Base-by-base conservation (phyloP, 192 early-diverging fungal genomes). In the Lunasporangiospora selenospora region DNA sequence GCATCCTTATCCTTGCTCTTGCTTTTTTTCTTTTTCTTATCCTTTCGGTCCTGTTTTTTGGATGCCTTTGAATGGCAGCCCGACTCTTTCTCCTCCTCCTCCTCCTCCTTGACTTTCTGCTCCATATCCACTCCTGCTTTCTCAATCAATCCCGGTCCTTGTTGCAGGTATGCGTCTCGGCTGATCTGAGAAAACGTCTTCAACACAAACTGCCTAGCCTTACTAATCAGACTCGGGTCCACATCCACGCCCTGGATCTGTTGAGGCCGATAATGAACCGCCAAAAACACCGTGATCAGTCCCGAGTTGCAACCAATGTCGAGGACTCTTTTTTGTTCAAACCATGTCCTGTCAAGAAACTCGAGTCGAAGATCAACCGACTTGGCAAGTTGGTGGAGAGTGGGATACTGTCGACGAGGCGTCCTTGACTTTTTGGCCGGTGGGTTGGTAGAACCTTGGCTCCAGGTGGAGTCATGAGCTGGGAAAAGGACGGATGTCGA, bases 251-350 rank as follows among this genome's bases (percentile, higher is more conserved):
- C 93, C 5, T 83, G 78, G 19, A 91, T 82, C 62, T 56, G 65
- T 3, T 6, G 15, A 2, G 93, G 87, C 3, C 57, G 51, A 32
- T 79, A 82, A 29, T 81, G 60, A 39, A 75, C n/a, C 1, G 88
- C 93, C 67, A 49, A n/a, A 16, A 71, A 48, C n/a, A 83, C 64
- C 3, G 87, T 84, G 8, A 94, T 51, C 21, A 81, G 45, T 9
- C 88, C 93, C 1, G 83, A 63, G 65, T 94, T 92, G 77, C 93
- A 94, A 3, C 93, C 93, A 65, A 94, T 83, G 57, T 94, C 93
- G 11, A 93, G 77, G 6, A 92, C 87, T 18, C 47, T 41, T 38
- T 88, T 87, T 10, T 75, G 73, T 34, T 55, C 52, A 30, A 94
- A 81, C 66, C 77, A 78, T 13, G 26, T 52, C 26, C 52, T 42